Conservation (phyloP, 352 stramenopile species). For the Phytophthora ohioensis region DNA sequence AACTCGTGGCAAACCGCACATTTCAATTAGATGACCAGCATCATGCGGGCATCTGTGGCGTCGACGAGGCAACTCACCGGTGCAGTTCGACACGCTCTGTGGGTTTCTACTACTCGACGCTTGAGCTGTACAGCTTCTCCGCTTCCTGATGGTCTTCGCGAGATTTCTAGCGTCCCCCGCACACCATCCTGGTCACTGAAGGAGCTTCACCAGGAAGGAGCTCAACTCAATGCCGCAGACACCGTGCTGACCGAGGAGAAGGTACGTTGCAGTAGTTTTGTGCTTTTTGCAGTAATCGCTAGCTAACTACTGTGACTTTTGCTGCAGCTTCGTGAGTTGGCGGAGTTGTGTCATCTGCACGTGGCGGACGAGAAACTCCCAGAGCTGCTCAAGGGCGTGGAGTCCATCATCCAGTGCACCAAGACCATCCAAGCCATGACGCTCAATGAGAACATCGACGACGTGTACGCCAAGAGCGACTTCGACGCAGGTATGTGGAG, state of each 20-base stretch:
- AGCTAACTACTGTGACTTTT: background rate
- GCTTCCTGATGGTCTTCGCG: slow-evolving; percentile 61
- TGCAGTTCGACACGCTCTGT: slow-evolving; percentile 14
- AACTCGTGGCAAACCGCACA: slow-evolving; percentile 4
- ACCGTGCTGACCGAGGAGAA: slow-evolving; percentile 71
- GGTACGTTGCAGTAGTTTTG: slow-evolving; percentile 32
- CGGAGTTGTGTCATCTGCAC: slow-evolving; percentile 85
- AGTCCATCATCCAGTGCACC: slow-evolving; percentile 90
- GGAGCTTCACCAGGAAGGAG: slow-evolving; percentile 77
- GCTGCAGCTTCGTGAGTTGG: slow-evolving; percentile 72
- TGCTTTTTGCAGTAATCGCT: background rate
- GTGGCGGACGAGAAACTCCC: slow-evolving; percentile 78
- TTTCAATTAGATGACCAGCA: slow-evolving; percentile 2
- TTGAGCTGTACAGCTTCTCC: slow-evolving; percentile 21
- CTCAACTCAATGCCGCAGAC: slow-evolving; percentile 47
- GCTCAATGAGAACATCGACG: slow-evolving; percentile 83
- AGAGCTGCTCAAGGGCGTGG: slow-evolving; percentile 78
- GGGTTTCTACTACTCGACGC: slow-evolving; percentile 5
- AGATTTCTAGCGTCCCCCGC: slow-evolving; percentile 70
- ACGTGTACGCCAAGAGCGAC: slow-evolving; percentile 77
- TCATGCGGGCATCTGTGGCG: slow-evolving; percentile 24
- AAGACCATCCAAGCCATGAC: slow-evolving; percentile 88
- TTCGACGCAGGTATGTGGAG: slow-evolving; percentile 51
- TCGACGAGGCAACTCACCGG: slow-evolving; percentile 32
- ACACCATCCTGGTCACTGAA: slow-evolving; percentile 84